A percentile compares a stretch with the other conserved stretches of the same genome.
Conservation (phyloP, 768 basidiomycete genomes). For the Suillus hirtellus region DNA sequence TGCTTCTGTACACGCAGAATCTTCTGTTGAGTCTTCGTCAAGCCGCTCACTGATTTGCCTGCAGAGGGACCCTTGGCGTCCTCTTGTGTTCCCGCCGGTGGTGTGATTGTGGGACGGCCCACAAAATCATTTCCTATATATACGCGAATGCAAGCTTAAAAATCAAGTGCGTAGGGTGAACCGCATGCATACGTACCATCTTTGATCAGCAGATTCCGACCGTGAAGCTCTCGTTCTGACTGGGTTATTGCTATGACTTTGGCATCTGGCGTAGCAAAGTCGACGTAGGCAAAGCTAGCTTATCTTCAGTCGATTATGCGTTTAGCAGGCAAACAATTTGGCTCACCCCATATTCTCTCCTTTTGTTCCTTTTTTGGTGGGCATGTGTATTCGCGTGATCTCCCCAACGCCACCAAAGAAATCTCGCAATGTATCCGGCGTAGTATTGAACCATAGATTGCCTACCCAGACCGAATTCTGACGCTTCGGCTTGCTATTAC, state of each 20-base stretch:
- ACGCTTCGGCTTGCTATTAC: conserved; percentile 45
- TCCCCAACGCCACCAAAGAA: conserved; percentile 77
- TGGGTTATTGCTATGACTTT: conserved; percentile 74
- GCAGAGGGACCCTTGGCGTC: conserved; percentile 33
- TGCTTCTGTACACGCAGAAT: conserved; percentile 80
- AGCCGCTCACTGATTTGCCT: conserved; percentile 31
- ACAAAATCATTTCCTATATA: conserved; percentile 68
- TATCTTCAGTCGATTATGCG: not conserved
- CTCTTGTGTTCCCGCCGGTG: conserved; percentile 32
- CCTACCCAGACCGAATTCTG: conserved; percentile 96
- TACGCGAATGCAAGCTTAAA: not conserved
- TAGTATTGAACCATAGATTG: conserved; percentile 90
- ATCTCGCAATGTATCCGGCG: conserved; percentile 60
- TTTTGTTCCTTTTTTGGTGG: conserved; percentile 63
- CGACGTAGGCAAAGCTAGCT: conserved; percentile 91
- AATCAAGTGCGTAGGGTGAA: conserved; percentile 11
- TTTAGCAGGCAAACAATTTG: conserved; percentile 12
- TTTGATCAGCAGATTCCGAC: conserved; percentile 90
- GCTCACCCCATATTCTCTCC: conserved; percentile 81
- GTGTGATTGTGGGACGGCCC: conserved; percentile 59
- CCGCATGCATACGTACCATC: conserved; percentile 55
- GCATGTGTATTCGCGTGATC: conserved; percentile 84
- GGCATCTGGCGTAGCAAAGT: conserved; percentile 78
- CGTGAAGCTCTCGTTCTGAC: conserved; percentile 82
- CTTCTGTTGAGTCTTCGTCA: conserved; percentile 73